Conservation (phyloP, 331 rosid genomes). For the Pyracantha coccinea region DNA sequence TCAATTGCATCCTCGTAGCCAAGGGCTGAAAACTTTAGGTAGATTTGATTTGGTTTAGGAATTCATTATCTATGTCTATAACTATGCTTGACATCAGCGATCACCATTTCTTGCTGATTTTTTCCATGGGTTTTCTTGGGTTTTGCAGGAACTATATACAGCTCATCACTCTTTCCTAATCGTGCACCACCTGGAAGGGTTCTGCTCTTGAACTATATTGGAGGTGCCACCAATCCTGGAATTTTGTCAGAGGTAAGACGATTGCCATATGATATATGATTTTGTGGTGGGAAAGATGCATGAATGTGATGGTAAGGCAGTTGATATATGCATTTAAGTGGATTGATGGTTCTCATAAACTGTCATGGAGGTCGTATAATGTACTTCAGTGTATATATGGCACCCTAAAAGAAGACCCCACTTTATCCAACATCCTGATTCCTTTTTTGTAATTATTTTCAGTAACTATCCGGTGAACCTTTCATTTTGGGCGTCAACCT, state of each 20-base stretch:
- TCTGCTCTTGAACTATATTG: conserved; percentile 87
- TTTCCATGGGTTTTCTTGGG: conserved; percentile 7
- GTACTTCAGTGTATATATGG: neutral
- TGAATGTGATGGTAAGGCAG: neutral
- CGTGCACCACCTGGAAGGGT: conserved; percentile 92
- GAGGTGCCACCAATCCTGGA: conserved; percentile 89
- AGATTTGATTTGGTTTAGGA: conserved; percentile 7
- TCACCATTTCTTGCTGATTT: conserved; percentile 8
- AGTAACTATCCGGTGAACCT: no score
- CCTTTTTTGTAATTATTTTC: neutral
- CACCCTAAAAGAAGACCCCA: neutral
- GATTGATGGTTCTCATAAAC: neutral
- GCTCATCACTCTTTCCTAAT: conserved; percentile 93
- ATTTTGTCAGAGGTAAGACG: conserved; percentile 61
- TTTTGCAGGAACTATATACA: conserved; percentile 87
- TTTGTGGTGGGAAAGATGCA: conserved; percentile 15
- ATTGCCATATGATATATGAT: conserved; percentile 11
- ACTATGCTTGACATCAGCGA: neutral
- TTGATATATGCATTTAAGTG: neutral
- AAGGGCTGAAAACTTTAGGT: conserved; percentile 97
- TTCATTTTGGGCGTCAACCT: no score
- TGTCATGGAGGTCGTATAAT: neutral
- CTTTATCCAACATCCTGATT: neutral
- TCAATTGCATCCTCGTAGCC: conserved; percentile 95
- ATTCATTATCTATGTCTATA: conserved; percentile 6